A percentile compares a stretch with the other conserved stretches of the same genome.
phyloP scores from a whole-genome alignment of 2,329 filamentous ascomycete species.

The Alternaria dauci region DNA sequence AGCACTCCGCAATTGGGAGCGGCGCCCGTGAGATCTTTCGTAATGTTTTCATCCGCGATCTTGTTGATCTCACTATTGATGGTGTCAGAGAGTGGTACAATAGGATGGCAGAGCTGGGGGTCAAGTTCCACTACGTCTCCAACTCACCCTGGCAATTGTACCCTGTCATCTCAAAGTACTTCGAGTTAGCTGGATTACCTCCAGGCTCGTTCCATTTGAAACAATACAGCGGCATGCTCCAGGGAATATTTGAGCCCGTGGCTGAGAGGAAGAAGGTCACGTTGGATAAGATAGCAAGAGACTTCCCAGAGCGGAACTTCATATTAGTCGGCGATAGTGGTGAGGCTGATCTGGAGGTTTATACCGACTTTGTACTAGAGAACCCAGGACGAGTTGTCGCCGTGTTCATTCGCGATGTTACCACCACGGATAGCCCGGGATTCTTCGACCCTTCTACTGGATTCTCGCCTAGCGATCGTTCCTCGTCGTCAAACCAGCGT shows the following conservation, averaged over 20 bases:
- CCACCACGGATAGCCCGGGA: slow-evolving; percentile 73
- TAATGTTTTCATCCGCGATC: slow-evolving; percentile 90
- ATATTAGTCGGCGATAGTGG: slow-evolving; percentile 94
- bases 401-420: slow-evolving; percentile 95
- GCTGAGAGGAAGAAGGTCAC: slow-evolving; percentile 92
- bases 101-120: slow-evolving; percentile 77
- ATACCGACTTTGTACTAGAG: slow-evolving; percentile 87
- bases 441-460: slow-evolving; percentile 77
- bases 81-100: slow-evolving; percentile 93
- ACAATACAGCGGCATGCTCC: slow-evolving; percentile 95
- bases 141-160: slow-evolving; percentile 99
- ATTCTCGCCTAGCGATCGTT: slow-evolving; percentile 43
- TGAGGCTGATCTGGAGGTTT: slow-evolving; percentile 95
- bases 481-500: slow-evolving; percentile 36
- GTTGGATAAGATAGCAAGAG: slow-evolving; percentile 81
- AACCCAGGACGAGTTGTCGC: slow-evolving; percentile 84
- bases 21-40: slow-evolving; percentile 95
- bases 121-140: slow-evolving; percentile 96
- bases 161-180: slow-evolving; percentile 85
- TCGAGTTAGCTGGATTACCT: slow-evolving; percentile 80
- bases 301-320: slow-evolving; percentile 90
- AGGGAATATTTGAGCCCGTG: slow-evolving; percentile 97
- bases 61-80: slow-evolving; percentile 81
- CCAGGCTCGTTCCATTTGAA: slow-evolving; percentile 93
- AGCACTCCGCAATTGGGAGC: slow-evolving; percentile 87